phyloP scores from a whole-genome alignment of 257 asterid species.

The Solanum etuberosum region DNA sequence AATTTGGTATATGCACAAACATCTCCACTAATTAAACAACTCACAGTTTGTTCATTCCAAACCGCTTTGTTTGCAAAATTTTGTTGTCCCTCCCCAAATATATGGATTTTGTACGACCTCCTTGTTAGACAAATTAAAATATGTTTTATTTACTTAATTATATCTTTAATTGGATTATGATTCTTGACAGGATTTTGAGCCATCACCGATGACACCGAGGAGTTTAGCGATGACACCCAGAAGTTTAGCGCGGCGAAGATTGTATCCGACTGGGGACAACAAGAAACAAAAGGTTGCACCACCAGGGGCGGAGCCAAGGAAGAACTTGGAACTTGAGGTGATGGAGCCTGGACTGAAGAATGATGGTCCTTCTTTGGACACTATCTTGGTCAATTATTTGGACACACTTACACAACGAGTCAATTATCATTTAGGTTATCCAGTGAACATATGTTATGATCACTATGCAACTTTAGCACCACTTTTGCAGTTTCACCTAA shows the following conservation, averaged over 20 bases:
- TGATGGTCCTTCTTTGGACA: neutral
- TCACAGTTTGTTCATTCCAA: neutral
- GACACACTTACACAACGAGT: neutral
- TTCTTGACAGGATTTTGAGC: neutral
- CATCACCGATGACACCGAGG: neutral
- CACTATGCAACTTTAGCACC: neutral
- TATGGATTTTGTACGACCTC: neutral
- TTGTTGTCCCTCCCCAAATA: too few species aligned
- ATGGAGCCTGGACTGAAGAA: neutral
- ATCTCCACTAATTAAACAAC: neutral
- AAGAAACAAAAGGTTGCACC: neutral
- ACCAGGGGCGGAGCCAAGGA: neutral
- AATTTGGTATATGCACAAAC: neutral
- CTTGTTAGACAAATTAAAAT: neutral
- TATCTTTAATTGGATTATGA: neutral
- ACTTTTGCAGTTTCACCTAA: neutral
- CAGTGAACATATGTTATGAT: neutral
- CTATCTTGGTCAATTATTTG: neutral
- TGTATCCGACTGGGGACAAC: neutral
- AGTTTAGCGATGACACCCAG: neutral
- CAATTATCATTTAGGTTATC: neutral
- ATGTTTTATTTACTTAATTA: neutral
- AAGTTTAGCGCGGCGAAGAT: neutral
- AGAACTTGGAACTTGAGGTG: neutral
- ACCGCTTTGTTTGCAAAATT: neutral